Evolutionary conservation across 192 early-diverging fungal genomes (phyloP).

Genomic region (Spinellus fusiger): DNA sequence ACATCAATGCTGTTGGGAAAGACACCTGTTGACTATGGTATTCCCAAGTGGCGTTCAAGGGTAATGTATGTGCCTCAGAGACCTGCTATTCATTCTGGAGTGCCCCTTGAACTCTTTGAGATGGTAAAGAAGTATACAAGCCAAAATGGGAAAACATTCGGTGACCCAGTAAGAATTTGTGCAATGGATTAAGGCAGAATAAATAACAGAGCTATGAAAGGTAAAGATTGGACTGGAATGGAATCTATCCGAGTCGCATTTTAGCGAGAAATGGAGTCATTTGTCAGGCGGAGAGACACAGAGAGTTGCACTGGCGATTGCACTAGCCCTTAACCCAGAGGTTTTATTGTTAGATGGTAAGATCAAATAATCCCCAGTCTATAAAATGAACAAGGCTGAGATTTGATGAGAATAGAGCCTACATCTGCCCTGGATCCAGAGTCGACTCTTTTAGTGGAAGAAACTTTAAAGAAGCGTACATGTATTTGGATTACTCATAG

Average conservation of each 20-base stretch:
- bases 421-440: conserved; percentile 79
- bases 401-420: conserved; percentile 47
- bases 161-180: conserved; percentile 48
- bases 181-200: background rate
- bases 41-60: conserved; percentile 68
- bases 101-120: conserved; percentile 64
- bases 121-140: conserved; percentile 46
- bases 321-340: conserved; percentile 65
- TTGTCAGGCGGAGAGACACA: conserved; percentile 87
- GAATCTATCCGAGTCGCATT: conserved; percentile 59
- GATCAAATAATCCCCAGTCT: background rate
- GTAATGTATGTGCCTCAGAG: conserved; percentile 87
- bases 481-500: conserved; percentile 84
- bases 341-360: conserved; percentile 76
- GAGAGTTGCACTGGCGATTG: conserved; percentile 75
- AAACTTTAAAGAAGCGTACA: conserved; percentile 52
- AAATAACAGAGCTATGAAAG: conserved; percentile 1
- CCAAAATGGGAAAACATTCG: conserved; percentile 36
- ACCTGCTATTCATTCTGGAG: conserved; percentile 62
- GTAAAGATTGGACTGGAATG: conserved; percentile 60
- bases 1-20: conserved; percentile 43
- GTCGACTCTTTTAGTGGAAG: conserved; percentile 64
- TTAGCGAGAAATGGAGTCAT: conserved; percentile 70
- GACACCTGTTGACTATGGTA: conserved; percentile 49
- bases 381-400: background rate